Percentiles rank a stretch among this genome's conserved stretches.
Evolutionary conservation across 2,329 filamentous ascomycete species (phyloP).

Genomic region (Drechslera avenae): DNA sequence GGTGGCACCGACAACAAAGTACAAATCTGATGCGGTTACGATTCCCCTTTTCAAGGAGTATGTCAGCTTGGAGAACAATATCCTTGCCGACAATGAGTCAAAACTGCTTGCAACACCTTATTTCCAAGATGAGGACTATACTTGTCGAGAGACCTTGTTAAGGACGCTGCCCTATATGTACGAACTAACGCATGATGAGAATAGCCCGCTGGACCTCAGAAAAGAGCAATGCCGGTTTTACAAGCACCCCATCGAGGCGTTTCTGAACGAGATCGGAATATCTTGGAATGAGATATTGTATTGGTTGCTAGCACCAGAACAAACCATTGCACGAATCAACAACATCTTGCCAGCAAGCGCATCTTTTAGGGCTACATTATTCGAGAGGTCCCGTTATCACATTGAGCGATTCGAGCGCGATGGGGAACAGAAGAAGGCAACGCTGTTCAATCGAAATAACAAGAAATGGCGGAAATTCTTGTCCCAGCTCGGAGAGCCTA

Average conservation of each 20-base stretch:
- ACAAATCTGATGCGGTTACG: slow-evolving; percentile 18
- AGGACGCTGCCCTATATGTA: slow-evolving; percentile 39
- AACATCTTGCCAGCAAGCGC: slow-evolving; percentile 1
- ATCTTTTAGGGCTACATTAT: slow-evolving; percentile 15
- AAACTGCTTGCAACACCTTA: slow-evolving; percentile 49
- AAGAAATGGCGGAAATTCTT: slow-evolving; percentile 43
- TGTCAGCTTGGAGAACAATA: slow-evolving; percentile 49
- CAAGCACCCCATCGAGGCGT: slow-evolving; percentile 41
- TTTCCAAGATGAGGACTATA: slow-evolving; percentile 34
- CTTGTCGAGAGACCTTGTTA: slow-evolving; percentile 24
- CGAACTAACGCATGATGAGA: slow-evolving; percentile 26
- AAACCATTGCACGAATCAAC: slow-evolving; percentile 19
- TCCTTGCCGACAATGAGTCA: slow-evolving; percentile 50
- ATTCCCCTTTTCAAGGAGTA: slow-evolving; percentile 51
- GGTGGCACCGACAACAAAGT: slow-evolving; percentile 20
- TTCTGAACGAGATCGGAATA: slow-evolving; percentile 44
- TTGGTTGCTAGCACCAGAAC: slow-evolving; percentile 46
- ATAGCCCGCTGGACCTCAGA: slow-evolving; percentile 38
- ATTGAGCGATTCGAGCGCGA: slow-evolving; percentile 19
- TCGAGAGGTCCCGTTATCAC: slow-evolving; percentile 35
- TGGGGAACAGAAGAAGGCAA: slow-evolving; percentile 5
- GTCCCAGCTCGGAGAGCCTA: slow-evolving; percentile 32
- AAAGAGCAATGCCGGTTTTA: slow-evolving; percentile 46
- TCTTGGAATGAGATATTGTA: slow-evolving; percentile 47
- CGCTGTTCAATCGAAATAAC: slow-evolving; percentile 31